Percentiles rank a stretch among this genome's conserved stretches.
Conservation (phyloP, 257 asterid species). For the Capsicum baccatum region DNA sequence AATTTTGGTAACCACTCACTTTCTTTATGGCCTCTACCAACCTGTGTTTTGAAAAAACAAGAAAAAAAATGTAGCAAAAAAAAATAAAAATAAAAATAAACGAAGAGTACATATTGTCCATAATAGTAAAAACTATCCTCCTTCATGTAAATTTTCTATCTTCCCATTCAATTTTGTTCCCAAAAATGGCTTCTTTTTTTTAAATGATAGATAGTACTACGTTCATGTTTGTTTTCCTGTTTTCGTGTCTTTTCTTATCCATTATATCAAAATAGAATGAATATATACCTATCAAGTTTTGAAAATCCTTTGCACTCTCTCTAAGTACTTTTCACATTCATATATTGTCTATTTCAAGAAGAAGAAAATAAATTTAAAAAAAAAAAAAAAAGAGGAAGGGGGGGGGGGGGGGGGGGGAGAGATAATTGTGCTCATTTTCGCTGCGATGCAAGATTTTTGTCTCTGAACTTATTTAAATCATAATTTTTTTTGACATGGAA, state of each 20-base stretch:
- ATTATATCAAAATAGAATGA: conserved; percentile 3
- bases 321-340: not conserved
- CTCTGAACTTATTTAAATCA: too few species aligned
- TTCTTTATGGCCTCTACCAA: conserved; percentile 14
- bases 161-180: not conserved
- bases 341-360: not conserved
- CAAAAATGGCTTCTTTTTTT: not conserved
- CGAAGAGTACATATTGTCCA: not conserved
- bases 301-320: not conserved
- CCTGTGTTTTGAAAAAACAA: not conserved
- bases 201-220: not conserved
- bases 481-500: too few species aligned
- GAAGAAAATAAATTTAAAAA: too few species aligned
- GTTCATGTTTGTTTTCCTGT: not conserved
- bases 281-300: not conserved
- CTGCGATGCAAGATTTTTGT: not conserved
- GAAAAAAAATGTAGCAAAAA: not conserved
- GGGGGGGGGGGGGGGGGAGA: too few species aligned
- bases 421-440: not conserved
- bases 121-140: not conserved
- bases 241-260: conserved; percentile 3
- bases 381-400: too few species aligned
- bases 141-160: not conserved
- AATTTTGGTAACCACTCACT: conserved; percentile 34
- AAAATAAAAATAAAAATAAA: too few species aligned